Base-by-base conservation (phyloP, 1,284 basidiomycete species). In the Quambalaria eucalypti region DNA sequence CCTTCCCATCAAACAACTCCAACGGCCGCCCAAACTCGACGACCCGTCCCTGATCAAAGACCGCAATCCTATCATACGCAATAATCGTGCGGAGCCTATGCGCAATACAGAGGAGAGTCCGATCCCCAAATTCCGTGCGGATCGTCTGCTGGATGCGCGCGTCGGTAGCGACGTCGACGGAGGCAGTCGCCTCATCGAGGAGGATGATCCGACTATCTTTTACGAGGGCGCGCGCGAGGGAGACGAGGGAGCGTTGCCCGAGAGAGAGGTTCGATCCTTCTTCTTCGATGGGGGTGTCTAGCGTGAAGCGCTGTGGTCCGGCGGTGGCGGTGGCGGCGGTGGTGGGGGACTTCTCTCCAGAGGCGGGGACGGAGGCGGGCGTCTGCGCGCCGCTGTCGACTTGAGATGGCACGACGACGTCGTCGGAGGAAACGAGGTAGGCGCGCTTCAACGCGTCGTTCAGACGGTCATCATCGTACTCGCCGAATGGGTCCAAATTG, bases 121-220 rank as follows among this genome's bases (percentile, higher is more conserved):
- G 82, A 69, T 87, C 83, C 46, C 79, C 78, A 77, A 91, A 91
- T 77, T 90, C 88, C 47, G 80, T 80, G 2, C 86, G 81, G 61
- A 92, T 90, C n/a, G 88, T 90, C 73, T 88, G 85, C 74, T 90
- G 88, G 54, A 93, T 88, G 28, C 51, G 55, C 21, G 60, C 38
- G 55, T 70, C 67, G 0, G 73, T 68, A 30, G 61, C 57, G 33
- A 59, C 57, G 52, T 76, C 73, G 28, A 71, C 67, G 8, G 69
- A 71, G 14, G 67, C 60, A 6, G 68, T 69, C 2, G 73, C 72
- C 55, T 76, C 72, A 57, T 76, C 73, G 51, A 76, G 66, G 19
- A 76, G 58, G 42, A 76, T 60, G 38, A 76, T 57, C 42, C 63
- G 67, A 1, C 66, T 62, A 63, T 85, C 84, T 48, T 69, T 63